phyloP scores from a whole-genome alignment of 129 eudicot species.

The Arctium lappa region DNA sequence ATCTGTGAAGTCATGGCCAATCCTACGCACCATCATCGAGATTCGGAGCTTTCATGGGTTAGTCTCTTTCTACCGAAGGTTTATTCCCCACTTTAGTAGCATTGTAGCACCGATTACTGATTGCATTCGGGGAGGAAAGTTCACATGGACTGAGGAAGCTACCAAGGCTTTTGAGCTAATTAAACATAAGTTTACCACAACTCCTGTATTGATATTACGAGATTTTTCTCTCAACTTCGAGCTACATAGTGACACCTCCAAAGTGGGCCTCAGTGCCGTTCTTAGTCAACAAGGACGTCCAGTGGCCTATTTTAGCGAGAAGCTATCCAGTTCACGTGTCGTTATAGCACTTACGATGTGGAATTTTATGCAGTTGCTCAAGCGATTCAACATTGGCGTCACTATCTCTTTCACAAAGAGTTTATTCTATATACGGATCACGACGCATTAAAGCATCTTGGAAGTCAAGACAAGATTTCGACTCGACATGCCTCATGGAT shows the following conservation, averaged over 20 bases:
- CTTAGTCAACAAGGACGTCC: neutral
- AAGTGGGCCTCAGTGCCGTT: neutral
- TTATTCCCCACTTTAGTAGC: neutral
- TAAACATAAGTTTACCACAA: neutral
- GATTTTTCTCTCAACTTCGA: neutral
- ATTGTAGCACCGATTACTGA: slow-evolving; percentile 3
- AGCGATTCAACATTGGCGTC: too few relatives aligned
- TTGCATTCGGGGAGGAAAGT: neutral
- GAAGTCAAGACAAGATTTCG: too few relatives aligned
- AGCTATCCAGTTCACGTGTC: neutral
- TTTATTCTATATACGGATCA: too few relatives aligned
- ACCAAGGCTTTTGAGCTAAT: neutral
- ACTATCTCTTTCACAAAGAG: too few relatives aligned
- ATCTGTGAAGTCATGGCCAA: neutral
- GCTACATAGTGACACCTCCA: neutral
- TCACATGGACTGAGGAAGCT: neutral
- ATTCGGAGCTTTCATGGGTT: neutral
- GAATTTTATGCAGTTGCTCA: too few relatives aligned
- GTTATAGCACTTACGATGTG: neutral
- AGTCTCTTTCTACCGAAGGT: neutral
- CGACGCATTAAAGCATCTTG: too few relatives aligned
- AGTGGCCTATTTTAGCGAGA: neutral
- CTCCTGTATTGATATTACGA: neutral
- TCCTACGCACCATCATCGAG: neutral
- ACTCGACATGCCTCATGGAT: too few relatives aligned